Base-by-base conservation (phyloP, 2,329 filamentous ascomycete genomes). In the Phialemonium atrogriseum region DNA sequence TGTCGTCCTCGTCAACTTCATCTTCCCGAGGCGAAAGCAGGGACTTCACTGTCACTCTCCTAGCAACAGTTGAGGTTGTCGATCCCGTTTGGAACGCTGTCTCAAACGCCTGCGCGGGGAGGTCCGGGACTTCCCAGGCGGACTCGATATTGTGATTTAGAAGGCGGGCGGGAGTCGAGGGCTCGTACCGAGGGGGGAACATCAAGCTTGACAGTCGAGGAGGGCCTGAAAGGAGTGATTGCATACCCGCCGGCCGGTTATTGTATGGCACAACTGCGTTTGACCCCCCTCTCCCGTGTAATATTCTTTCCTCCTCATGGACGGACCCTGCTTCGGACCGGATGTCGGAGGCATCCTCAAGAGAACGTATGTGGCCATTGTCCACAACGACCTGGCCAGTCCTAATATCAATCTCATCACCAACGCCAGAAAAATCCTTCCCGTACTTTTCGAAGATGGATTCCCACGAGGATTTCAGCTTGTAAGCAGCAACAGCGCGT, bases 401-500 rank as follows among this genome's bases (percentile, higher is more conserved):
- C 30, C 68, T 65, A 35, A 94, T 65, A 54, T 96, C 85, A 47
- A 96, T 87, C 59, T 94, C 87, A 55, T 96, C 89, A 33, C 81
- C 87, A 30, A 89, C 69, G 5, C 79, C 82, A 2, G 77, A 77
- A 48, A 94, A 94, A 52, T 95, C 83, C 41, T 70, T 78, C 32
- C 71, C 78, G 53, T 94, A 95, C 55, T 94, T 95, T 38, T 81
- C 74, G 51, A 94, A 94, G 34, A 96, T 94, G 34, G 74, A 66
- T 50, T 94, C 87, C 52, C 94, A 91, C 5, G 77, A 77, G n/a
- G 77, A 79, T 53, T 91, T 89, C 24, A 94, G 70, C 36, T 77
- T 77, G 40, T 68, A 62, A 39, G 84, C 78, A 35, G 86, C 83
- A 33, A 70, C 68, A 30, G 73, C 70, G 41, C 82, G 72, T 28